Evolutionary conservation across 179 eudicot genomes (phyloP), one percentile per base, ranked within the genome.

Genomic region (Beta macrorhiza): DNA sequence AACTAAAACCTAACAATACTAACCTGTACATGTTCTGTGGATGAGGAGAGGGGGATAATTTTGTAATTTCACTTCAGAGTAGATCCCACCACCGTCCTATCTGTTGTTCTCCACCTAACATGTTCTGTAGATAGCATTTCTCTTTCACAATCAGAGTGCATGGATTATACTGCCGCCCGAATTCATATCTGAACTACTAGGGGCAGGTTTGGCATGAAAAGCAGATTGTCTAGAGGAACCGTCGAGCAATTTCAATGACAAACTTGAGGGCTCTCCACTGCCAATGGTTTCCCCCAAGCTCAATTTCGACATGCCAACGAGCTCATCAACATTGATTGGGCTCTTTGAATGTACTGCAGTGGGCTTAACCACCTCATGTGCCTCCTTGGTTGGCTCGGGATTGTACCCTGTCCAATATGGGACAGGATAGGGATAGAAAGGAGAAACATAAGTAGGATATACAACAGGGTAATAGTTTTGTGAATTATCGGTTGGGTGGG

Each of bases 351-450:
- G 97, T 13, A 94, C 91, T 13, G 98, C 92, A 5, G 93, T 94
- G 71, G 98, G 98, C 89, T 91, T 94, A 47, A 94, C 90, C 87
- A 94, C 94, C 85, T 90, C 92, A 62, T 94, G 98, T 4, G 87
- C 77, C 78, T 87, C 87, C 83, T 85, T 89, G 32, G 77, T 29
- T 3, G 97, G 92, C 78, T 87, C 86, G 0, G 86, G 29, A 45
- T 57, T 71, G 58, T 82, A 85, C 45, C 87, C 86, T 0, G 92
- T 79, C 94, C 93, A 93, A 56, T 83, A 81, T 45, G 94, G 94
- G 72, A 88, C 61, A 19, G 98, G 78, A 78, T 85, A 80, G 5
- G 94, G 92, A 77, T 84, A 78, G 56, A 86, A 85, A 42, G 89
- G 91, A 47, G 93, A 73, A 1, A 89, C 86, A 78, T 87, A 93